phyloP scores from a whole-genome alignment of 2,329 filamentous ascomycete genomes.

The Thielaviopsis musarum region DNA sequence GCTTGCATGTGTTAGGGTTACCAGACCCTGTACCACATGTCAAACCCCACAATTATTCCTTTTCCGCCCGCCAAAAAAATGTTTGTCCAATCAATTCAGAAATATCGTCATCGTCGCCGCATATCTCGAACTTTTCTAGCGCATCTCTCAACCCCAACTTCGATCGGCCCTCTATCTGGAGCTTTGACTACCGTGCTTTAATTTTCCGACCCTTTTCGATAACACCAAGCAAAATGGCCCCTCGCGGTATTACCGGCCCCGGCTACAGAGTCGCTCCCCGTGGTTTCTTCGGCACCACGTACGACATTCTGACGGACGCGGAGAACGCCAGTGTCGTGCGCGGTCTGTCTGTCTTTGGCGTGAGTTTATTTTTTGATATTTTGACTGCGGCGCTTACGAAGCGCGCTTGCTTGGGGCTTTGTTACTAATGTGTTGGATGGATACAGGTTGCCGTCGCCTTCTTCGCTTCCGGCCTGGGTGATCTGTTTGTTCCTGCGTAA shows the following conservation, averaged over 20 bases:
- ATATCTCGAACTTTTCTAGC: not conserved
- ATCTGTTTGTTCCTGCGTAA: constrained; percentile 49
- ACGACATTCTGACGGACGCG: constrained; percentile 44
- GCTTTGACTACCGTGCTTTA: not conserved
- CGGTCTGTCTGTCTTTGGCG: constrained; percentile 50
- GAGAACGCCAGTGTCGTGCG: constrained; percentile 55
- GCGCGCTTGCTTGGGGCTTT: not conserved
- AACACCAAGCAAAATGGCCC: constrained; percentile 4
- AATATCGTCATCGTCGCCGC: not conserved
- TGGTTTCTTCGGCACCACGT: constrained; percentile 40
- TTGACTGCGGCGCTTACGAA: not conserved
- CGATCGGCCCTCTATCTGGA: not conserved
- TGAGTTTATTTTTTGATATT: constrained; percentile 24
- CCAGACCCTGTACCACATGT: not conserved
- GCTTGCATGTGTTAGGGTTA: not conserved
- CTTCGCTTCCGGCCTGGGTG: constrained; percentile 40
- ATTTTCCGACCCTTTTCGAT: not conserved
- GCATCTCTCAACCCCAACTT: not conserved
- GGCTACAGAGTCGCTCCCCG: constrained; percentile 12
- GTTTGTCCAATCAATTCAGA: not conserved
- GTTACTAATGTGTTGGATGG: not conserved
- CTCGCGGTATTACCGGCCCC: constrained; percentile 10
- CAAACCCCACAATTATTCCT: not conserved
- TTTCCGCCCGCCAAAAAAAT: not conserved
- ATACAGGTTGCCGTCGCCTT: constrained; percentile 45